phyloP scores from a whole-genome alignment of 2,329 filamentous ascomycete species.

The Dactylellina parvicollis region DNA sequence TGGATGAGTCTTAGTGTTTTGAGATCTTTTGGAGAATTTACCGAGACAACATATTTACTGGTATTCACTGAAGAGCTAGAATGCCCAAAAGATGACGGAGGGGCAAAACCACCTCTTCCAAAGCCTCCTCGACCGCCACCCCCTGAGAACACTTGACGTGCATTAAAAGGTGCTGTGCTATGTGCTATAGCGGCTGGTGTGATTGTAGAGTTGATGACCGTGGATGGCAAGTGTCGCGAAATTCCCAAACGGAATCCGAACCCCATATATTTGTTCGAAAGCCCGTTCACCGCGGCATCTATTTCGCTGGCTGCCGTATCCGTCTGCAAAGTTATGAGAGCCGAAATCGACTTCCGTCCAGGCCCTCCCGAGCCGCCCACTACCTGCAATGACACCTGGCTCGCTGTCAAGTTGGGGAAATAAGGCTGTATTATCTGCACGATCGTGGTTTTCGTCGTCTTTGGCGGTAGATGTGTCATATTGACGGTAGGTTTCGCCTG shows the following conservation, averaged over 20 bases:
- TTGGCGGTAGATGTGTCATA: conserved; percentile 70
- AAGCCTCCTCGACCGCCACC: conserved; percentile 65
- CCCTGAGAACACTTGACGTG: conserved; percentile 70
- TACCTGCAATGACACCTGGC: conserved; percentile 77
- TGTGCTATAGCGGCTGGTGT: conserved; percentile 65
- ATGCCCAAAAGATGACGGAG: conserved; percentile 75
- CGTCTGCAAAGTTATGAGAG: conserved; percentile 81
- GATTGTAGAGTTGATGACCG: conserved; percentile 68
- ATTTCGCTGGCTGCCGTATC: conserved; percentile 86
- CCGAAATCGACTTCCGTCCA: conserved; percentile 77
- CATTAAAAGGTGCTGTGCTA: conserved; percentile 76
- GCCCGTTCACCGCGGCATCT: conserved; percentile 77
- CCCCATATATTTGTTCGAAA: conserved; percentile 83
- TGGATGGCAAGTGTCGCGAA: conserved; percentile 83
- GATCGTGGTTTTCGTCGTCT: conserved; percentile 69
- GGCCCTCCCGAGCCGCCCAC: conserved; percentile 65
- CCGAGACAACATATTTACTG: conserved; percentile 69
- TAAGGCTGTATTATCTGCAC: conserved; percentile 67
- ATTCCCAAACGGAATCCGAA: conserved; percentile 83
- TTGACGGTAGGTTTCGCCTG: conserved; percentile 71
- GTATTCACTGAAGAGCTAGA: conserved; percentile 56
- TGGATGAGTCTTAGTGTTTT: conserved; percentile 85
- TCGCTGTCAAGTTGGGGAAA: conserved; percentile 71
- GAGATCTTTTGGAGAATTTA: conserved; percentile 79
- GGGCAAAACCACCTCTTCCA: conserved; percentile 74